Percentiles rank a stretch among this genome's conserved stretches.
phyloP scores from a whole-genome alignment of 2,329 filamentous ascomycete genomes.

The Lojkania enalia region DNA sequence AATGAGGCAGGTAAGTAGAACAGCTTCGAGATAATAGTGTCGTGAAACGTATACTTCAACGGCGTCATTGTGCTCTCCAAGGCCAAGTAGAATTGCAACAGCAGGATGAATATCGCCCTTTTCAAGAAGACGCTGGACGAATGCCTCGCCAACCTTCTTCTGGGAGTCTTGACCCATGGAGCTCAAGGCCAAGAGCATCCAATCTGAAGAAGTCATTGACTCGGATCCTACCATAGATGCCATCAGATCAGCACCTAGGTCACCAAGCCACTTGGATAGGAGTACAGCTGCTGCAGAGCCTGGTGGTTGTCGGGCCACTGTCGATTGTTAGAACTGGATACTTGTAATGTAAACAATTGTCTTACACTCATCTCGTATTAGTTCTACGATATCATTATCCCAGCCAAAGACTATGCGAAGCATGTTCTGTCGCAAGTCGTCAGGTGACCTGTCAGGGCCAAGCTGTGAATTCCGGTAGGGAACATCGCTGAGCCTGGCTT shows the following conservation, averaged over 20 bases:
- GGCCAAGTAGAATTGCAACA: conserved; percentile 86
- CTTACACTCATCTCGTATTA: conserved; percentile 80
- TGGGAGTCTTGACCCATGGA: conserved; percentile 78
- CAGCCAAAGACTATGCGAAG: conserved; percentile 92
- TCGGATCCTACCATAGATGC: conserved; percentile 73
- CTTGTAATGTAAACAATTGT: conserved; percentile 11
- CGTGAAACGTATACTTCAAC: conserved; percentile 96
- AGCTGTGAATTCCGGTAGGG: conserved; percentile 73
- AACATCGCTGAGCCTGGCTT: conserved; percentile 78
- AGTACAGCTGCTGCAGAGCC: conserved; percentile 80
- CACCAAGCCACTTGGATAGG: conserved; percentile 89
- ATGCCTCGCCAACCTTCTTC: conserved; percentile 86
- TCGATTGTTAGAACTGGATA: conserved; percentile 17
- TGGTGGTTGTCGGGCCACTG: conserved; percentile 68
- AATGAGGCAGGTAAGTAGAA: conserved; percentile 81
- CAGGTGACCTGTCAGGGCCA: conserved; percentile 53
- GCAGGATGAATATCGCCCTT: conserved; percentile 90
- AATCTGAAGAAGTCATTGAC: conserved; percentile 90
- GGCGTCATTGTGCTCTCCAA: conserved; percentile 91
- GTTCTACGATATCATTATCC: conserved; percentile 78
- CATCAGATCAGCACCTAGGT: conserved; percentile 80
- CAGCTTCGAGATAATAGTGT: conserved; percentile 87
- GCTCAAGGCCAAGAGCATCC: conserved; percentile 93
- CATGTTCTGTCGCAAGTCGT: conserved; percentile 88
- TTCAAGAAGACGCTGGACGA: conserved; percentile 86